Evolutionary conservation across 2,329 filamentous ascomycete species (phyloP).

Genomic region (Neocucurbitaria cava): DNA sequence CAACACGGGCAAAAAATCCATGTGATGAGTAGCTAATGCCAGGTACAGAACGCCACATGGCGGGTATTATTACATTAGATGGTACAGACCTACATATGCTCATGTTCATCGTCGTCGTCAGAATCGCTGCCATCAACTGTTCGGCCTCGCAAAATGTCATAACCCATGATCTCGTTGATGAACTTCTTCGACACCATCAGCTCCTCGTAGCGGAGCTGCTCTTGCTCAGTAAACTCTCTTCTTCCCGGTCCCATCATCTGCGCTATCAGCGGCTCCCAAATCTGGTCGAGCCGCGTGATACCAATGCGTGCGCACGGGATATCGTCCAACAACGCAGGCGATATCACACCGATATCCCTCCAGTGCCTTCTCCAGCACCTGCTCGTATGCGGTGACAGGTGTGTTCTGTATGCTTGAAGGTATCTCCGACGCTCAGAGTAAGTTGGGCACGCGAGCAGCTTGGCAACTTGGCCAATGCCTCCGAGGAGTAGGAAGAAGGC

Average conservation of each 20-base stretch:
- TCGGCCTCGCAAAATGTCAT: constrained; percentile 43
- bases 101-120: constrained; percentile 30
- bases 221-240: constrained; percentile 38
- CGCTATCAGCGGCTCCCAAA: constrained; percentile 43
- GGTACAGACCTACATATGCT: constrained; percentile 1
- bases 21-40: neutral
- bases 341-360: constrained; percentile 43
- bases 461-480: constrained; percentile 44
- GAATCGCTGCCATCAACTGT: constrained; percentile 32
- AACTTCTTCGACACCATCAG: constrained; percentile 38
- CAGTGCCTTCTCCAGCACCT: constrained; percentile 43
- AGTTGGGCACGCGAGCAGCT: constrained; percentile 40
- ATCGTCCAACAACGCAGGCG: constrained; percentile 44
- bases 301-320: constrained; percentile 46
- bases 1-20: neutral
- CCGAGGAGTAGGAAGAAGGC: constrained; percentile 46
- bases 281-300: constrained; percentile 46
- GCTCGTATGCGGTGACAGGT: constrained; percentile 46
- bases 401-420: constrained; percentile 43
- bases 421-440: constrained; percentile 42
- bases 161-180: constrained; percentile 47
- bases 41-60: neutral
- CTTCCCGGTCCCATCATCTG: constrained; percentile 40
- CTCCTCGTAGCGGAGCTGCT: constrained; percentile 38
- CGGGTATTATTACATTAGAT: neutral